phyloP scores from a whole-genome alignment of 257 asterid species.

The Solanum bulbocastanum region DNA sequence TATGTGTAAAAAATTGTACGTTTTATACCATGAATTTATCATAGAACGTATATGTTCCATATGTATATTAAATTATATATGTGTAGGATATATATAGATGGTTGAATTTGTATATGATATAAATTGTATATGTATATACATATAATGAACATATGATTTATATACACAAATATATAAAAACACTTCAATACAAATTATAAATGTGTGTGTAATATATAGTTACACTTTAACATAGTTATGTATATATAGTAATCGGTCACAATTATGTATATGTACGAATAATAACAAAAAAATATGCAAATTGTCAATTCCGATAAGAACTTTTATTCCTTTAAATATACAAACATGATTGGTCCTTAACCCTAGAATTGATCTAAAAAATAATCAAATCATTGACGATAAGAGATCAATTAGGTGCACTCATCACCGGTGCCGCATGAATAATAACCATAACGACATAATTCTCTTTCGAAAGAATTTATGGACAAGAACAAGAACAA shows the following conservation, averaged over 20 bases:
- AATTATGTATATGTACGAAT: background rate
- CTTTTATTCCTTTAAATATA: too few species aligned
- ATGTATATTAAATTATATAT: background rate
- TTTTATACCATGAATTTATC: background rate
- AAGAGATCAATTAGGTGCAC: too few species aligned
- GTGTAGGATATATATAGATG: background rate
- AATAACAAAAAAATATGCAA: background rate
- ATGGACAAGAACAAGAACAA: too few species aligned
- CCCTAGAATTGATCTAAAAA: background rate
- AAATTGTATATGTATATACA: too few species aligned
- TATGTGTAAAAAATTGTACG: too few species aligned
- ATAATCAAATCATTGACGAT: too few species aligned
- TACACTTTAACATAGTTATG: background rate
- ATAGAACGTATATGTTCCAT: background rate
- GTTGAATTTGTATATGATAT: background rate
- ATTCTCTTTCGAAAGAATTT: too few species aligned
- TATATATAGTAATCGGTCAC: background rate
- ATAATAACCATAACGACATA: too few species aligned
- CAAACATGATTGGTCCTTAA: background rate
- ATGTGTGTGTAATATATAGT: too few species aligned
- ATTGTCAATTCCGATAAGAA: too few species aligned
- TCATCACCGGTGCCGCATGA: rapidly evolving
- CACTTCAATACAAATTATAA: background rate
- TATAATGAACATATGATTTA: background rate
- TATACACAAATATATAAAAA: too few species aligned